phyloP scores from a whole-genome alignment of 2,329 filamentous ascomycete genomes.

The Fusarium gaditjirri region DNA sequence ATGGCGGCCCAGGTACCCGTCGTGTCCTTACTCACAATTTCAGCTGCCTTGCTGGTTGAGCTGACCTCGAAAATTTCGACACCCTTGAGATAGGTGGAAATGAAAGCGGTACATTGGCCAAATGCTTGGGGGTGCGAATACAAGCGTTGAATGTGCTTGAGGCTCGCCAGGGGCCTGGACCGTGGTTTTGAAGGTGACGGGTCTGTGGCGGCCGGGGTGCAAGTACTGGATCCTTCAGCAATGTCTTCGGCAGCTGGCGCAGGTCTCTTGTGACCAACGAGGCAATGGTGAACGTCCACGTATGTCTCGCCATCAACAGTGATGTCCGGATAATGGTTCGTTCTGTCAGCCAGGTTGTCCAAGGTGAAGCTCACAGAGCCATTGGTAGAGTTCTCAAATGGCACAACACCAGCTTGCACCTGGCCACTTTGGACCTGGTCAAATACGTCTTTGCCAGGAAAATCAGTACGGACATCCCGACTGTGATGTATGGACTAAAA shows the following conservation, averaged over 20 bases:
- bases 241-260: slow-evolving; percentile 43
- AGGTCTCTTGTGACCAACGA: slow-evolving; percentile 68
- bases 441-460: slow-evolving; percentile 74
- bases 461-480: slow-evolving; percentile 10
- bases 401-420: slow-evolving; percentile 81
- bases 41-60: slow-evolving; percentile 86
- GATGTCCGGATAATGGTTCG: slow-evolving; percentile 71
- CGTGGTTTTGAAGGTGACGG: slow-evolving; percentile 58
- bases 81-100: slow-evolving; percentile 74
- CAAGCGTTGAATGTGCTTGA: slow-evolving; percentile 75
- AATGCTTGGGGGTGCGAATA: slow-evolving; percentile 97
- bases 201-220: slow-evolving; percentile 60
- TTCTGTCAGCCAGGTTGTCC: slow-evolving; percentile 84
- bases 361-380: slow-evolving; percentile 91
- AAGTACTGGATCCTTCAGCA: slow-evolving; percentile 54
- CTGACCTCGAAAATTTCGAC: slow-evolving; percentile 85
- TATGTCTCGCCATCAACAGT: slow-evolving; percentile 86
- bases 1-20: slow-evolving; percentile 78
- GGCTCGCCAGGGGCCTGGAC: slow-evolving; percentile 59
- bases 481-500: slow-evolving; percentile 2
- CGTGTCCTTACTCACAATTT: slow-evolving; percentile 72
- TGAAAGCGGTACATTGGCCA: slow-evolving; percentile 85
- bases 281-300: slow-evolving; percentile 86
- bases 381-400: slow-evolving; percentile 96
- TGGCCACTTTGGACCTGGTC: slow-evolving; percentile 74